Percentiles rank a stretch among this genome's conserved stretches.
phyloP scores from a whole-genome alignment of 2,329 filamentous ascomycete genomes.

The Microdochium trichocladiopsis region DNA sequence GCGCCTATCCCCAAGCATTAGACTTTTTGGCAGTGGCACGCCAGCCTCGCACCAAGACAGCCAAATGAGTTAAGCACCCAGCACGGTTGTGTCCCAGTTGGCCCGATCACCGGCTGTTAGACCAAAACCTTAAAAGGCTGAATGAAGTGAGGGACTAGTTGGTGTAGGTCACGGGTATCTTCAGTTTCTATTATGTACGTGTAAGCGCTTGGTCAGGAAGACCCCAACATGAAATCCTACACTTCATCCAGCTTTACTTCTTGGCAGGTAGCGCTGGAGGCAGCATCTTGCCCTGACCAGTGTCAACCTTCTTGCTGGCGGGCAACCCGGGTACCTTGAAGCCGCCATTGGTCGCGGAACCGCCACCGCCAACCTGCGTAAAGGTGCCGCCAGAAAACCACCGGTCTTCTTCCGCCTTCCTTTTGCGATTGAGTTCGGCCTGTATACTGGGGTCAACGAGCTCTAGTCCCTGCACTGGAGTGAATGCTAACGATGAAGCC shows the following conservation, averaged over 20 bases:
- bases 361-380: conserved; percentile 64
- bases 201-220: neutral
- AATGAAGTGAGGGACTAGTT: neutral
- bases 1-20: neutral
- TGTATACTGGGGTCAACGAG: conserved; percentile 89
- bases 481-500: conserved; percentile 84
- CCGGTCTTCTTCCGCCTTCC: conserved; percentile 87
- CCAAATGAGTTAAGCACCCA: neutral
- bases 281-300: conserved; percentile 47
- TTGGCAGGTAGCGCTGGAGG: conserved; percentile 17
- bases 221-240: neutral
- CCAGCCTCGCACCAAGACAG: neutral
- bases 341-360: conserved; percentile 38
- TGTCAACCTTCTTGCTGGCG: conserved; percentile 65
- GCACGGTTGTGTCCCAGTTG: neutral
- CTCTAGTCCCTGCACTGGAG: conserved; percentile 88
- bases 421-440: conserved; percentile 80
- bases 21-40: neutral
- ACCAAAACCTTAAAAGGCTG: neutral
- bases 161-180: neutral
- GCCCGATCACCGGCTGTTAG: neutral
- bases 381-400: conserved; percentile 99
- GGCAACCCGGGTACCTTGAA: conserved; percentile 83
- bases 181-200: neutral
- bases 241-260: conserved; percentile 8